Base-by-base conservation (phyloP, 257 asterid genomes). In the Nicotiana tomentosiformis region DNA sequence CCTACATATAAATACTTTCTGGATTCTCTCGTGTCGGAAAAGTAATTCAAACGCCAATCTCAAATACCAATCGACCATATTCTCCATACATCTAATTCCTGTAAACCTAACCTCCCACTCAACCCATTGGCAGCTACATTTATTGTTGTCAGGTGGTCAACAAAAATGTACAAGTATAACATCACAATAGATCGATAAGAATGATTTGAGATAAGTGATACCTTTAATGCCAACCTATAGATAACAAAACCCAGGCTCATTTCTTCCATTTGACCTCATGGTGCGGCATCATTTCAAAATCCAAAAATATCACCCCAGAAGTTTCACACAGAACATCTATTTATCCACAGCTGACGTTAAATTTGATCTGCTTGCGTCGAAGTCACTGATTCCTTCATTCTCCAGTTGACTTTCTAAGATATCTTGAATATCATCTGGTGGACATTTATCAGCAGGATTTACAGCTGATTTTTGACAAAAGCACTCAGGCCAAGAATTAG, bases 401-500 rank as follows among this genome's bases (percentile, higher is more conserved):
- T 57, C 84, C 89, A 88, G 58, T 84, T 85, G 92, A 70, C 87
- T 84, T 77, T 93, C 93, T 86, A 90, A 86, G 80, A 82, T 81
- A 35, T 88, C 93, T 70, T 86, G 82, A 62, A 89, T 88, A 72
- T 91, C 85, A 82, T 85, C 87, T 5, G 92, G 89, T 33, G 98
- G 98, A 72, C 99, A 96, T 83, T 83, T 88, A 89, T 94, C 93
- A 20, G 92, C 93, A 18, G 89, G 90, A 90, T 92, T 90, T 58
- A 87, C 80, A 37, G 98, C 89, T 14, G 93, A 79, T 20, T 85
- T 82, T 86, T 92, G 97, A 86, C 99, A 96, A 86, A 96, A 96
- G 88, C 99, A 96, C 85, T 96, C 98, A 0, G 99, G 98, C 99
- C 99, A 94, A 10, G 98, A 91, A 84, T 96, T 96, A 30, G 97